Base-by-base conservation (phyloP, 164 flowering plant species). In the Vitis labrusca region DNA sequence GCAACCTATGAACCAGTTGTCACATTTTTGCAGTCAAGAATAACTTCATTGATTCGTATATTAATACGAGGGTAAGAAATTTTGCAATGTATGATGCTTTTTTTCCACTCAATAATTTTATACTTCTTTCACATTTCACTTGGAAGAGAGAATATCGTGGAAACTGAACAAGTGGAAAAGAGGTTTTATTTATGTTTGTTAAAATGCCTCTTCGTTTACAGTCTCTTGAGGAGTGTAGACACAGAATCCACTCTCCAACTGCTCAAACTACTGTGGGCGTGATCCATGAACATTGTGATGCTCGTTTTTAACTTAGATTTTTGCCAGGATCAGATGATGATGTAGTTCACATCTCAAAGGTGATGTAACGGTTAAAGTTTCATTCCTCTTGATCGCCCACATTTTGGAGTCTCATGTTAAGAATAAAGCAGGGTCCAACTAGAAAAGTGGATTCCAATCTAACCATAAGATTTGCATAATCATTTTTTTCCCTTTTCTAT, bases 21-120 rank as follows among this genome's bases (percentile, higher is more conserved):
- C 55, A 54, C 61, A 53, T 51, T 56, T 61, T 60, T 66, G 17
- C 13, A 15, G 12, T 48, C 15, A 30, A 27, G 14, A 29, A 37
- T 66, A 11, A 10, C 9, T 8, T 14, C 19, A 29, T 11, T 59
- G n/a, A 9, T 48, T 50, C 7, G 44, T 8, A 9, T 11, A 9
- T 32, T 23, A n/a, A 32, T 65, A 47, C 59, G 23, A 52, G 60
- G 50, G n/a, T 14, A 11, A 29, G 54, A 73, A 73, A 66, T 54
- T 73, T 73, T 66, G 71, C 50, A 37, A 49, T 61, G 17, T 48
- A 54, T 17, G n/a, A 59, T 69, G 11, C 15, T n/a, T 52, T 70
- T 1, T 56, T 19, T 16, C 50, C n/a, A 6, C 27, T 23, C 27
- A 23, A 23, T 23, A 23, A 23, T 23, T 23, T 23, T 23, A 0